Percentiles rank a stretch among this genome's conserved stretches.
Conservation (phyloP, 495 filamentous ascomycete species). For the Cenococcum geophilum region DNA sequence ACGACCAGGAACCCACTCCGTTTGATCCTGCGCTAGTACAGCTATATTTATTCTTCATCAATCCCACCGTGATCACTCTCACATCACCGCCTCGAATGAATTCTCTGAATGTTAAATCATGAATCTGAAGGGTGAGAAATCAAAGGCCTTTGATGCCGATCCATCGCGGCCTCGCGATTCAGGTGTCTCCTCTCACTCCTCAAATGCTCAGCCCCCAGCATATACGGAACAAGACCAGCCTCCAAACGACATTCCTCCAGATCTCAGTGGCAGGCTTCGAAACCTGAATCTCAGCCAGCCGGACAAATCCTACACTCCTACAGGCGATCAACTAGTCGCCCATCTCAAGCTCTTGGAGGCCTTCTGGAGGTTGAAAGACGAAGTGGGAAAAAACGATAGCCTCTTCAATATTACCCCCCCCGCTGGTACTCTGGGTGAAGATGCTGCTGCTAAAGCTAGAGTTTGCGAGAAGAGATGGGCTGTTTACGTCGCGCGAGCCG, state of each 20-base stretch:
- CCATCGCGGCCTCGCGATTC: not conserved
- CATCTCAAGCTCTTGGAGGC: constrained; percentile 71
- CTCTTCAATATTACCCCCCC: constrained; percentile 48
- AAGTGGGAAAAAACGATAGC: not conserved
- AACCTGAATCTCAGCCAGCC: constrained; percentile 4
- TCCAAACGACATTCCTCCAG: not conserved
- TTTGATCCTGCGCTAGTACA: too few species aligned
- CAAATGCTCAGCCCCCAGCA: constrained; percentile 3
- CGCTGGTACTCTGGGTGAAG: constrained; percentile 40
- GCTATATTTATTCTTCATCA: too few species aligned
- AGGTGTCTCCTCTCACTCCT: not conserved
- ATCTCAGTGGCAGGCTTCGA: constrained; percentile 1
- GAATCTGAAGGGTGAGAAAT: not conserved
- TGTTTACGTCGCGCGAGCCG: constrained; percentile 65
- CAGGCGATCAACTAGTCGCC: constrained; percentile 51
- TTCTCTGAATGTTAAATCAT: not conserved
- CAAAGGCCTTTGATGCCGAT: not conserved
- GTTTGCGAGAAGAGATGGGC: constrained; percentile 76
- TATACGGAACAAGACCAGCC: constrained; percentile 1
- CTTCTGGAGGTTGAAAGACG: constrained; percentile 59
- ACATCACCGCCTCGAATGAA: too few species aligned
- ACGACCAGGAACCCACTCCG: too few species aligned
- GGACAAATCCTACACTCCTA: not conserved
- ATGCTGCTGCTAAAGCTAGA: constrained; percentile 31
- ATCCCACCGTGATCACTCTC: too few species aligned